A percentile compares a stretch with the other conserved stretches of the same genome.
Conservation (phyloP, 139 green algal genomes). For the Chlorella sp. region DNA sequence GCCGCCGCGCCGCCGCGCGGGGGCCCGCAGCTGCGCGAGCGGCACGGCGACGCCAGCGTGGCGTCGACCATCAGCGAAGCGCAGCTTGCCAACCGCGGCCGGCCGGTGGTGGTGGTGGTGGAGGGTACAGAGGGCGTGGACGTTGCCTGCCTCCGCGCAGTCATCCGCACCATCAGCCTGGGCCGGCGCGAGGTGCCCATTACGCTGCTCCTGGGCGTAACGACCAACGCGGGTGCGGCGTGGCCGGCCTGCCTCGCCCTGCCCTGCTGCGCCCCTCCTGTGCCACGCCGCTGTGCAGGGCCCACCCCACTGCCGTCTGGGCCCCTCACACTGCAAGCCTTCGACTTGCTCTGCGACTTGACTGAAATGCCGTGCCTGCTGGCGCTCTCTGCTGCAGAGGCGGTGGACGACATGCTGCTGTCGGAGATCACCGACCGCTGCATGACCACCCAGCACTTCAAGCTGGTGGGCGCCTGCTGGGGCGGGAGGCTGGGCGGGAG, state of each 20-base stretch:
- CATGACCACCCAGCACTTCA: conserved; percentile 24
- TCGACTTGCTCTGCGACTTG: too few relatives aligned
- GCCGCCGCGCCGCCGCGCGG: not conserved
- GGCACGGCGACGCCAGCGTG: not conserved
- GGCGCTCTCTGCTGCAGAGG: too few relatives aligned
- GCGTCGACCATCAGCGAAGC: too few relatives aligned
- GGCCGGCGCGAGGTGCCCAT: conserved; percentile 45
- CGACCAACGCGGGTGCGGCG: conserved; percentile 36
- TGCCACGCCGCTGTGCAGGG: too few relatives aligned
- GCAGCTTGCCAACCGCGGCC: not conserved
- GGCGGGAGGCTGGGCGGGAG: not conserved
- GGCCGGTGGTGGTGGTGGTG: conserved; percentile 57
- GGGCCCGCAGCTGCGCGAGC: not conserved
- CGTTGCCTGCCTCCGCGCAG: conserved; percentile 30
- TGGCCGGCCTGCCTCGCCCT: too few relatives aligned
- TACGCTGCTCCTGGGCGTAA: conserved; percentile 50
- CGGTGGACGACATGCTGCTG: conserved; percentile 40
- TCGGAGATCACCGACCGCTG: conserved; percentile 18
- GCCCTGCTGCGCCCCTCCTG: too few relatives aligned
- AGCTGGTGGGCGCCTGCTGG: conserved; percentile 13
- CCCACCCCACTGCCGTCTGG: too few relatives aligned
- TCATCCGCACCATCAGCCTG: conserved; percentile 38
- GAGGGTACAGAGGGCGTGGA: conserved; percentile 45
- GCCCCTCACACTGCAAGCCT: too few relatives aligned
- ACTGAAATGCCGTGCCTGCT: too few relatives aligned